Evolutionary conservation across 345 rosid genomes (phyloP), one percentile per base, ranked within the genome.

Genomic region (Streptanthus diversifolius): DNA sequence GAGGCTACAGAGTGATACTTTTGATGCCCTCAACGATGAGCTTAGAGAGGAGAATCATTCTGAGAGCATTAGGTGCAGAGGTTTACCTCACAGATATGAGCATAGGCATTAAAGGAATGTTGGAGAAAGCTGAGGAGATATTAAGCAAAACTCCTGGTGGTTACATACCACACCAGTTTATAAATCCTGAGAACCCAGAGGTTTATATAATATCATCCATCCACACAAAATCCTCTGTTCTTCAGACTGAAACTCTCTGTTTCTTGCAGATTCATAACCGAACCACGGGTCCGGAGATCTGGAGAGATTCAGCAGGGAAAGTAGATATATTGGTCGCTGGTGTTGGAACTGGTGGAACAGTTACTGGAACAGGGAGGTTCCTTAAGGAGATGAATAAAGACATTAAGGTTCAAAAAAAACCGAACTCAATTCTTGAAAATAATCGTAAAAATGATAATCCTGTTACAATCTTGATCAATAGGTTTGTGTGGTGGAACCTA

Each of bases 1-100:
- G 82, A 76, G 91, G 93, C 13, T 90, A 87, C 75, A 88, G 70
- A 76, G 76, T 85, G 35, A 80, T 82, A 5, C 70, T 87, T 22
- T 18, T 63, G 4, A 88, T 90, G 96, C 91, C 98, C 0, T 71
- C 89, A 32, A 66, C 69, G 1, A 37, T 37, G 72, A 90, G 90
- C 73, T 5, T 85, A 1, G 97, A 93, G 79, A 80, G 96, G 69
- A 87, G 85, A 81, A 80, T 83, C 29, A 67, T 90, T 35, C 78
- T 90, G 1, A 80, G 53, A 58, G 97, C 97, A 66, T 71, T 93
- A 32, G 96, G 96, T 56, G 93, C 97, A 55, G 86, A 90, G 71
- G 14, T 93, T 29, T 43, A 9, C 43, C 83, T 90, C 24, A 70
- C 82, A 1, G 84, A 87, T 52, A 70, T 80, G 12, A 37, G 80